Evolutionary conservation across 768 basidiomycete genomes (phyloP).

Genomic region (Rhizopogon sp.): DNA sequence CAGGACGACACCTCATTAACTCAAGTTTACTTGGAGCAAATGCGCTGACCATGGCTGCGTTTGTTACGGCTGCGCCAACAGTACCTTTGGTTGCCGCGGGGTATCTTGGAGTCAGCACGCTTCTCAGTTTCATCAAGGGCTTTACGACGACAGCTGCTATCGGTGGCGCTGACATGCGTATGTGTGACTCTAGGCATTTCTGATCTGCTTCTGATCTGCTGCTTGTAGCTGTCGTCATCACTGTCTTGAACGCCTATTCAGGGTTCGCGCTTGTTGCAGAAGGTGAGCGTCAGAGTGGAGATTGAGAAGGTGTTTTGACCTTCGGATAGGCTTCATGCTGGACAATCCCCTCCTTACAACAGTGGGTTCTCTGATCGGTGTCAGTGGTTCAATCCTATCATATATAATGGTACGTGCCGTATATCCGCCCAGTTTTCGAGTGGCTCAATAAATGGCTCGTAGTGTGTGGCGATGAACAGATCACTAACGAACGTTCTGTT

Average conservation of each 20-base stretch:
- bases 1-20: slow-evolving; percentile 77
- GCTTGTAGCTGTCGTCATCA: slow-evolving; percentile 75
- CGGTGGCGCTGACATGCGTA: slow-evolving; percentile 92
- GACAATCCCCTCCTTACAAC: slow-evolving; percentile 82
- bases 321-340: slow-evolving; percentile 68
- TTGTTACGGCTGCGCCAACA: slow-evolving; percentile 62
- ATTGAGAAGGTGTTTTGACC: background rate
- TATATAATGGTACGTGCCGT: slow-evolving; percentile 76
- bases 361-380: slow-evolving; percentile 83
- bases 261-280: slow-evolving; percentile 90
- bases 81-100: slow-evolving; percentile 74
- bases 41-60: slow-evolving; percentile 68
- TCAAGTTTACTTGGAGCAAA: slow-evolving; percentile 67
- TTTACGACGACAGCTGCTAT: slow-evolving; percentile 89
- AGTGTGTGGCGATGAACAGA: slow-evolving; percentile 94
- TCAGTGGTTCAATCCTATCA: slow-evolving; percentile 85
- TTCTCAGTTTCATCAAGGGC: slow-evolving; percentile 81
- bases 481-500: slow-evolving; percentile 83
- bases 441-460: slow-evolving; percentile 1
- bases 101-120: slow-evolving; percentile 67
- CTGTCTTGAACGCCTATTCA: slow-evolving; percentile 86
- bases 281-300: slow-evolving; percentile 32
- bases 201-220: slow-evolving; percentile 5
- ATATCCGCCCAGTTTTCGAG: background rate
- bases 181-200: slow-evolving; percentile 23